phyloP scores from a whole-genome alignment of 306 rosid species.

The Rubus idaeus region DNA sequence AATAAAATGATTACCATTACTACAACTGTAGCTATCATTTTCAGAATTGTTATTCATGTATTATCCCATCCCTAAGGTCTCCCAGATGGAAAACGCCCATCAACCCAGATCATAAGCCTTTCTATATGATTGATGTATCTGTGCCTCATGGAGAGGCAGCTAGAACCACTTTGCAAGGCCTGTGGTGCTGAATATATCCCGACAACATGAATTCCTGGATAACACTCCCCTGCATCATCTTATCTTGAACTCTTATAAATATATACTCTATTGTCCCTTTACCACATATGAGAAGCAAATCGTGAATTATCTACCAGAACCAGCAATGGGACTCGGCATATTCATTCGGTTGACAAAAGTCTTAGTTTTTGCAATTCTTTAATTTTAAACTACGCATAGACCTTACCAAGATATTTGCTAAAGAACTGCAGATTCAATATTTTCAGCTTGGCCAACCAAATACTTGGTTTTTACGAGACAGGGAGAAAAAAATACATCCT shows the following conservation, averaged over 20 bases:
- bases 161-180: neutral
- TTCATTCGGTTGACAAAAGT: neutral
- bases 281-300: constrained; percentile 5
- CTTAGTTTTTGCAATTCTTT: neutral
- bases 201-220: neutral
- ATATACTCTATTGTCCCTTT: neutral
- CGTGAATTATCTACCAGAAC: neutral
- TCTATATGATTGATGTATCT: neutral
- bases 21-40: neutral
- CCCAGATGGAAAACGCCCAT: neutral
- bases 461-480: neutral
- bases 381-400: neutral
- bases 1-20: neutral
- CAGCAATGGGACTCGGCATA: neutral
- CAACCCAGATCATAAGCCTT: neutral
- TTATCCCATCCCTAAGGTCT: neutral
- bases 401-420: neutral
- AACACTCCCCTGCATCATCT: neutral
- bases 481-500: constrained; percentile 7
- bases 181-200: constrained; percentile 3
- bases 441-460: neutral
- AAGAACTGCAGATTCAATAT: neutral
- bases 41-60: neutral
- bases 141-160: constrained; percentile 7
- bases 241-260: neutral